These are phyloP conservation scores for Brassica incana DNA, from an alignment of 345 rosid species.

Conservation along the genomic window DNA sequence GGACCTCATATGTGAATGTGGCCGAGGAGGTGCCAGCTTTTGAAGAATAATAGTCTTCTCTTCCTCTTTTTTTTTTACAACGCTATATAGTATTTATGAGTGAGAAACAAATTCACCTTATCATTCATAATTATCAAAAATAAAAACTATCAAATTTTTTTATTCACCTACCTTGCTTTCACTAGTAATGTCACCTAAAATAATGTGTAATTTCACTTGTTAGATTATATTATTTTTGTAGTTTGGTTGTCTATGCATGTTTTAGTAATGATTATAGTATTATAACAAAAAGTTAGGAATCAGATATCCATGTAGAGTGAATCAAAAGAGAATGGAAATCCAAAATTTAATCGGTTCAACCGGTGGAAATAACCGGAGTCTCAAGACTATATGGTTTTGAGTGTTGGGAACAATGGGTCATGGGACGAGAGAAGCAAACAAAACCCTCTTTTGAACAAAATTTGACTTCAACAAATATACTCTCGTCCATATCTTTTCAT, in stretches of 20 bases:
- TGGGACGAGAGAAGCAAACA: conserved; percentile 12
- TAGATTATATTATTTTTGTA: background rate
- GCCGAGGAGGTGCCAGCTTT: conserved; percentile 29
- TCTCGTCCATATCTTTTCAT: conserved; percentile 14
- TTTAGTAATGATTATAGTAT: background rate
- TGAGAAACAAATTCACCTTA: background rate
- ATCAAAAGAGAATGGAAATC: background rate
- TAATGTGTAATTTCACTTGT: background rate
- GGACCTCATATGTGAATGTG: conserved; percentile 40
- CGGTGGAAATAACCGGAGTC: background rate
- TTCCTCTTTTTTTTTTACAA: background rate
- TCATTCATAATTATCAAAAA: background rate
- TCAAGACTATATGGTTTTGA: background rate
- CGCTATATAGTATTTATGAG: background rate
- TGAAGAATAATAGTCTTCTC: background rate
- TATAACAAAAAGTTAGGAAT: background rate
- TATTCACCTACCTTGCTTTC: background rate
- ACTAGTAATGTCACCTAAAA: background rate
- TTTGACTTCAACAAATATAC: background rate
- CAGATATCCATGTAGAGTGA: background rate
- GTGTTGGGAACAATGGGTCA: background rate
- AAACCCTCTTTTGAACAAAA: background rate
- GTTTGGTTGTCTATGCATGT: background rate
- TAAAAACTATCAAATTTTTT: background rate
- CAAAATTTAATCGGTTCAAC: background rate